Evolutionary conservation across 2,329 filamentous ascomycete genomes (phyloP), one percentile per base, ranked within the genome.

Genomic region (Stachybotrys chartarum): DNA sequence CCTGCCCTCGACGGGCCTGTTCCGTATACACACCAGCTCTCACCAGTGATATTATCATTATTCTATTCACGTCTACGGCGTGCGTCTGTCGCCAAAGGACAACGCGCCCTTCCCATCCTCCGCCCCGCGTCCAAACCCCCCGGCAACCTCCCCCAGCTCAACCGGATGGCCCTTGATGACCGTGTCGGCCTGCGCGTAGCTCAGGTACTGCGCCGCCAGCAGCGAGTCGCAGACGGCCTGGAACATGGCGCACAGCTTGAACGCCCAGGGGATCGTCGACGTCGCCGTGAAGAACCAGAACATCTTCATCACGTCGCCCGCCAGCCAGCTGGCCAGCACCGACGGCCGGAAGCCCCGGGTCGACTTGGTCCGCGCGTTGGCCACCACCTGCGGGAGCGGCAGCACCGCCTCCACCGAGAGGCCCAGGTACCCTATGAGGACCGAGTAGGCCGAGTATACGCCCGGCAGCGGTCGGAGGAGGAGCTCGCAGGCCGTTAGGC

Each of bases 251-350:
- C 89, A 93, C 18, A 90, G 72, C 75, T 93, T 93, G 72, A 94
- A 95, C 1, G 87, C 84, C 79, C 81, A 80, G 0, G 90, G 89
- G 35, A 94, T 90, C 64, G 80, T 77, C 5, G 82, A 82, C 1
- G 79, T 82, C 1, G 86, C 82, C 2, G 85, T 88, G 58, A 92
- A 87, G 75, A 93, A 94, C 84, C 84, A 87, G 65, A 91, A 88
- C 80, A 93, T 88, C 78, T 95, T 95, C 85, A 94, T 91, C 8
- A 82, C 78, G 70, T 95, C 90, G 58, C 90, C 90, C 3, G 87
- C 73, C 54, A 95, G 75, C 90, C 90, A 95, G 68, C 86, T 91
- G 31, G 78, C 81, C 56, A 94, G 75, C 5, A 95, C 85, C 7
- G 86, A 90, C 11, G 91, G 66, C 16, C 90, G 81, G 71, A 95